Evolutionary conservation across 257 asterid genomes (phyloP).

Genomic region (Solanum corneliomulleri): DNA sequence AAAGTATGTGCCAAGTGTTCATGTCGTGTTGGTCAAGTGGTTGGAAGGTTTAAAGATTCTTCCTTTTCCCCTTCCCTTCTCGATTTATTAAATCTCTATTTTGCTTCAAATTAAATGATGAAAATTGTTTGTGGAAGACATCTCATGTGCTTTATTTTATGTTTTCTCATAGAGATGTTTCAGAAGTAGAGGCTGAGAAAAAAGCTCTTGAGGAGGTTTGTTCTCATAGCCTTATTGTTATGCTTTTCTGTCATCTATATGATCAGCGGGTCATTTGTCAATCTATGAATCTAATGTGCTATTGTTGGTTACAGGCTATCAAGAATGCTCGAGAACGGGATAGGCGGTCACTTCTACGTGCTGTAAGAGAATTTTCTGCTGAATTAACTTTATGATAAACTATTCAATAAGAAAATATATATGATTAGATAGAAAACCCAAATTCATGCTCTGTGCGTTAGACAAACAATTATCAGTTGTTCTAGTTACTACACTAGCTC

Average conservation of each 20-base stretch:
- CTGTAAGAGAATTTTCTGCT: conserved; percentile 33
- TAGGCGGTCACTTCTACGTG: conserved; percentile 62
- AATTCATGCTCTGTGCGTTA: neutral
- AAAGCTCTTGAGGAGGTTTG: conserved; percentile 70
- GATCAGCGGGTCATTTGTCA: neutral
- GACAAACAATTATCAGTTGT: neutral
- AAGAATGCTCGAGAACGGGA: conserved; percentile 95
- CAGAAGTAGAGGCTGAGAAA: conserved; percentile 82
- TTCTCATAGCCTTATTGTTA: neutral
- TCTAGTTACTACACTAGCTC: neutral
- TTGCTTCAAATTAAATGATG: neutral
- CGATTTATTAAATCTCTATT: neutral
- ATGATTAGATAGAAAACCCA: neutral
- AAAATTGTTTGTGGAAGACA: neutral
- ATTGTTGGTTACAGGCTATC: conserved; percentile 55
- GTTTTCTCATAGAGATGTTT: conserved; percentile 44
- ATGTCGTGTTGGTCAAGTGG: conserved; percentile 43
- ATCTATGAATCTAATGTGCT: conserved; percentile 6
- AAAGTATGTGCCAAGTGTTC: conserved; percentile 80
- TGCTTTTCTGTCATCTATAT: neutral
- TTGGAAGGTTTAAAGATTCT: conserved; percentile 49
- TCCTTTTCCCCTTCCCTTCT: neutral
- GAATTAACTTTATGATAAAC: neutral
- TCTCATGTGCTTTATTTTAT: neutral
- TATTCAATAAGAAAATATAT: neutral